Percentiles rank a stretch among this genome's conserved stretches.
These are phyloP conservation scores for Nemania diffusa DNA, from an alignment of 2,329 filamentous ascomycete genomes.

Conservation along the genomic window DNA sequence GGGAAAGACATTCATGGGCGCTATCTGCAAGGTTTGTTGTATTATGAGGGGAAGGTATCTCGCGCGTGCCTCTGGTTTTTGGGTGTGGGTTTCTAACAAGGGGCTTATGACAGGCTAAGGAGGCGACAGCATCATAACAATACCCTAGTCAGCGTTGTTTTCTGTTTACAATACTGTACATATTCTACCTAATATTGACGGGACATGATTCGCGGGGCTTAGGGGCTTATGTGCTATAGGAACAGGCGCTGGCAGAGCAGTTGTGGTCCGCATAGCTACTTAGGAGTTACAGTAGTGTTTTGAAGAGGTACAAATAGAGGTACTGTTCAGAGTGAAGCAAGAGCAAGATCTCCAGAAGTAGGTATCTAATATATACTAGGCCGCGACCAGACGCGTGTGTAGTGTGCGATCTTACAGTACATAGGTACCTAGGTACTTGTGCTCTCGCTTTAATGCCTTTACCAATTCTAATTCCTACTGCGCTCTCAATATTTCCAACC, in stretches of 20 bases:
- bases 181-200: constrained; percentile 33
- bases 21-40: constrained; percentile 38
- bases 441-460: not conserved
- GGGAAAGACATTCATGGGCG: constrained; percentile 42
- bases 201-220: constrained; percentile 27
- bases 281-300: not conserved
- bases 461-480: not conserved
- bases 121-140: constrained; percentile 40
- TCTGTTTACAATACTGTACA: constrained; percentile 44
- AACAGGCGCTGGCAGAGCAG: constrained; percentile 17
- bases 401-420: constrained; percentile 14
- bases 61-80: constrained; percentile 31
- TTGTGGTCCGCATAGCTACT: not conserved
- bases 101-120: constrained; percentile 25
- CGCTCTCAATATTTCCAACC: not conserved
- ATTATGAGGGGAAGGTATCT: constrained; percentile 33
- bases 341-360: not conserved
- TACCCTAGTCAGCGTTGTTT: constrained; percentile 44
- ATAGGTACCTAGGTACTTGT: not conserved
- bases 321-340: constrained; percentile 9
- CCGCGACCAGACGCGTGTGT: not conserved
- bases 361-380: not conserved
- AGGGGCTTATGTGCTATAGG: not conserved
- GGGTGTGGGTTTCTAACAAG: constrained; percentile 27
- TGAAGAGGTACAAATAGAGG: not conserved